Evolutionary conservation across 371 early-diverging fungal species (phyloP), one percentile per base, ranked within the genome.

Genomic region (Spraguea lophii): DNA sequence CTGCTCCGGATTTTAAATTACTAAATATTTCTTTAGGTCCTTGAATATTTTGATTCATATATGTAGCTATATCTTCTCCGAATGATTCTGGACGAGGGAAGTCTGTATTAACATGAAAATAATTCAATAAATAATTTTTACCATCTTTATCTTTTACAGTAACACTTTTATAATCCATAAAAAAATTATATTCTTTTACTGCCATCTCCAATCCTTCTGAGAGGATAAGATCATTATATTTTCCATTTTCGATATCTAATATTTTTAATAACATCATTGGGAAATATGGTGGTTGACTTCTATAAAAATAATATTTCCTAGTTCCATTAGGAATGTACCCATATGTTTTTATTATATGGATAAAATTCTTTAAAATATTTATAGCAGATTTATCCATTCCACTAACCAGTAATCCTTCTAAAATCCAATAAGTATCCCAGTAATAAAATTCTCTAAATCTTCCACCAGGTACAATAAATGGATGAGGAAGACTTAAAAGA

Each of bases 301-400:
- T 73, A 49, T 81, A 79, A 36, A 81, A 59, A 57, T 83, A 86
- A 63, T 88, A 88, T 34, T 77, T 74, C 22, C 85, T 74, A 2
- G 78, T 77, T 10, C 85, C 85, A 59, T 87, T 85, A 1, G 85
- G 86, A 34, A 86, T 73, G 64, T 82, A 84, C 3, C 84, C 84
- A 60, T 75, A 76, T 7, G 45, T 49, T 3, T 80, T 65, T 1
- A 86, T 77, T 52, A 80, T 68, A 20, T 77, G 71, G 15, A 79
- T 64, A 24, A 84, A 74, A 58, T 83, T 80, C 4, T 71, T 63
- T 38, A 84, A 71, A 63, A 79, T 78, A 39, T 74, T 66, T 43
- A 66, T 69, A 0, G 77, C 74, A 25, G 76, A 56, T 1, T 75
- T 65, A n/a, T 64, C 24, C 54, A 82, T 69, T 1, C 77, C 76